Conservation (phyloP, 2,329 filamentous ascomycete species). For the Pseudocercospora crystallina region DNA sequence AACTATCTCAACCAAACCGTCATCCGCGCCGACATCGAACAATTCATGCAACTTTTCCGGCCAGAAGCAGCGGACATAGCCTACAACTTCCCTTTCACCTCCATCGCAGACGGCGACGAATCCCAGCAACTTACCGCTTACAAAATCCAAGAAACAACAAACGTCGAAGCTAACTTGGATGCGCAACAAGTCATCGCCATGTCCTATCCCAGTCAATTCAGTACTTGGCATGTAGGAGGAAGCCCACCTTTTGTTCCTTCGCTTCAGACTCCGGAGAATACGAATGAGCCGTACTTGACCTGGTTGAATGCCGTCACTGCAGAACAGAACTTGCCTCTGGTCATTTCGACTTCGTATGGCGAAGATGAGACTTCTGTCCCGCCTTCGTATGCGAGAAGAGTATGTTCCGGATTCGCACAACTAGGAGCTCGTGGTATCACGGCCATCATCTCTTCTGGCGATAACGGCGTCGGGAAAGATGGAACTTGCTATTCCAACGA, state of each 20-base stretch:
- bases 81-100: slow-evolving; percentile 57
- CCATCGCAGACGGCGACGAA: slow-evolving; percentile 57
- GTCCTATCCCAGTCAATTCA: slow-evolving; percentile 55
- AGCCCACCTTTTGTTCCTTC: slow-evolving; percentile 54
- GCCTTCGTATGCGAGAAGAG: slow-evolving; percentile 57
- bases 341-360: slow-evolving; percentile 66
- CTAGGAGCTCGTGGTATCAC: slow-evolving; percentile 67
- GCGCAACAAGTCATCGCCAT: slow-evolving; percentile 61
- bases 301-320: slow-evolving; percentile 61
- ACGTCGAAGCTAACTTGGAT: slow-evolving; percentile 63
- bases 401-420: slow-evolving; percentile 62
- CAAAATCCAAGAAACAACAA: slow-evolving; percentile 27
- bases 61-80: slow-evolving; percentile 45
- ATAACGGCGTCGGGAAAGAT: slow-evolving; percentile 56
- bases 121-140: slow-evolving; percentile 43
- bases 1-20: slow-evolving; percentile 51
- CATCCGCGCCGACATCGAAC: slow-evolving; percentile 56
- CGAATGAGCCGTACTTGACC: slow-evolving; percentile 68
- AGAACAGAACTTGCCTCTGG: slow-evolving; percentile 58
- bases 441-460: slow-evolving; percentile 64
- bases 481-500: slow-evolving; percentile 49
- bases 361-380: slow-evolving; percentile 67
- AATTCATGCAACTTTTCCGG: slow-evolving; percentile 57
- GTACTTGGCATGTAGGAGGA: slow-evolving; percentile 62
- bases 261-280: slow-evolving; percentile 47